Base-by-base conservation (phyloP, 108 stramenopile genomes). In the Craspedostauros australis region DNA sequence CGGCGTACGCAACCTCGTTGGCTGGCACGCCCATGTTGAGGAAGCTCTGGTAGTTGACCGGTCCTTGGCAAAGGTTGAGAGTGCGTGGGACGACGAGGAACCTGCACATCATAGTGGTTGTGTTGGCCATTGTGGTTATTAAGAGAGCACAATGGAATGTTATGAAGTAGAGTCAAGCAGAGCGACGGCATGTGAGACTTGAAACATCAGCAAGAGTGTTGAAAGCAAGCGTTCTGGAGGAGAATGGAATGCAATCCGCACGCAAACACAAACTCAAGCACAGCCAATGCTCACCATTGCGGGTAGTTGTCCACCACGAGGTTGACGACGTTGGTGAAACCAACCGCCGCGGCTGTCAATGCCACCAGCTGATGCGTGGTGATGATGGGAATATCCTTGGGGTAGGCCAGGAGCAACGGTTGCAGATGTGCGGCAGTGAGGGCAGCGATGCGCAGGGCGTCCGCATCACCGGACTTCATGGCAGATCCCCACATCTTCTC, bases 221-320 rank as follows among this genome's bases (percentile, higher is more conserved):
- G n/a, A n/a, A n/a, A n/a, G n/a, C n/a, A n/a, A n/a, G n/a, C n/a
- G n/a, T n/a, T n/a, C n/a, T n/a, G n/a, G n/a, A n/a, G n/a, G n/a
- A n/a, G n/a, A n/a, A n/a, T n/a, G n/a, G n/a, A n/a, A n/a, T n/a
- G n/a, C n/a, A n/a, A n/a, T n/a, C n/a, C n/a, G n/a, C n/a, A n/a
- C n/a, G n/a, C n/a, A 36, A 36, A 11, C 34, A 36, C 12, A 36
- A 36, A 36, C 12, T 12, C 9, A 36, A 36, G 11, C 9, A 36
- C 34, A 9, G 81, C 75, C 48, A 84, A n/a, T n/a, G n/a, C n/a
- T n/a, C n/a, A 88, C 89, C 89, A 94, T 61, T 94, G 93, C 15
- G 90, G 83, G 68, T 86, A 84, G 60, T 94, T 94, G 67, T 94
- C 93, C 46, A 94, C 89, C 2, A 94, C 93, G 20, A 94, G 51